These are phyloP conservation scores for Diutina pseudorugosa DNA, from an alignment of 1,139 yeast genomes.

Conservation along the genomic window DNA sequence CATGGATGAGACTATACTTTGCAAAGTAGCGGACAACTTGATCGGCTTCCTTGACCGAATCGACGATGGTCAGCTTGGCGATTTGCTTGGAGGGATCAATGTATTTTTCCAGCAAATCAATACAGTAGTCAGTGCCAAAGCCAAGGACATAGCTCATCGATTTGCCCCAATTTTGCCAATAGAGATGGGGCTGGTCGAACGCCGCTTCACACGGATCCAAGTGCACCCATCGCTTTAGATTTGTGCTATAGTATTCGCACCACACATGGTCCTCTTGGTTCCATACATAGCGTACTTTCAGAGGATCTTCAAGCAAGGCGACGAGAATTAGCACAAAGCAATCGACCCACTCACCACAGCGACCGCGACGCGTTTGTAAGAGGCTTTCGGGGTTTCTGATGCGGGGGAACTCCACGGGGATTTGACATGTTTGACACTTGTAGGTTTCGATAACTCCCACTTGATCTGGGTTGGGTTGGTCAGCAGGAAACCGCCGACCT, in stretches of 20 bases:
- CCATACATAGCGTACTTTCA: slow-evolving; percentile 61
- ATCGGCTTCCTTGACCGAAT: not conserved
- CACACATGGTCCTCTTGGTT: slow-evolving; percentile 91
- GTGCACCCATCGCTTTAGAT: slow-evolving; percentile 67
- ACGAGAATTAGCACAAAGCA: slow-evolving; percentile 61
- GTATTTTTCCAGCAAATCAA: slow-evolving; percentile 63
- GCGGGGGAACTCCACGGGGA: slow-evolving; percentile 52
- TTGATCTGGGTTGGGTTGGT: slow-evolving; percentile 17
- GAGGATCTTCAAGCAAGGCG: slow-evolving; percentile 42
- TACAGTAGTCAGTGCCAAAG: slow-evolving; percentile 43
- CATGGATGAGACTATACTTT: not conserved
- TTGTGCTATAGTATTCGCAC: slow-evolving; percentile 74
- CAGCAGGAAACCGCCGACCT: slow-evolving; percentile 9
- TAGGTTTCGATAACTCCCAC: slow-evolving; percentile 44
- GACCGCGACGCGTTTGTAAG: slow-evolving; percentile 52
- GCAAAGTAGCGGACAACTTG: not conserved
- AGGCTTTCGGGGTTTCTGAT: slow-evolving; percentile 57
- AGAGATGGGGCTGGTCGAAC: slow-evolving; percentile 68
- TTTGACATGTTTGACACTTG: slow-evolving; percentile 40
- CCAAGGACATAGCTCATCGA: slow-evolving; percentile 82
- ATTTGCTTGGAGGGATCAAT: slow-evolving; percentile 40
- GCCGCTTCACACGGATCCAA: slow-evolving; percentile 83
- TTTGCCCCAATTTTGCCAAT: slow-evolving; percentile 85
- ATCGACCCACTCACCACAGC: slow-evolving; percentile 97
- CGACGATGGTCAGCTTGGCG: slow-evolving; percentile 13